Conservation (phyloP, 192 early-diverging fungal genomes). For the Coemansia sp. region DNA sequence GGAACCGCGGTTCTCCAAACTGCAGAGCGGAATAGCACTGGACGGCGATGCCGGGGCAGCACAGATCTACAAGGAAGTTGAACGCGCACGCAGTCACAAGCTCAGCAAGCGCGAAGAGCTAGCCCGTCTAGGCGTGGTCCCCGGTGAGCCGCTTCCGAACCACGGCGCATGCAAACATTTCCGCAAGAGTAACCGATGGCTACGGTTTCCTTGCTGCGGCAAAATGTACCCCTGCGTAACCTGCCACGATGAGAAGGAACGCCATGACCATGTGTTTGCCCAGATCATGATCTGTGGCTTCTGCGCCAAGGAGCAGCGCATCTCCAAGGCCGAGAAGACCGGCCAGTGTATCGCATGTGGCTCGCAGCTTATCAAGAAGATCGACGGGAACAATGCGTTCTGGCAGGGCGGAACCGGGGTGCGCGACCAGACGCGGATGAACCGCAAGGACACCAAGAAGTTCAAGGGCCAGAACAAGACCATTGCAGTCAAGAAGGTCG, state of each 20-base stretch:
- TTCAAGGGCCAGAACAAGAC: constrained; percentile 64
- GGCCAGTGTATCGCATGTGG: constrained; percentile 64
- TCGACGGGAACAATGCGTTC: constrained; percentile 62
- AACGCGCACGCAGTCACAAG: constrained; percentile 52
- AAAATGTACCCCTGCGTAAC: constrained; percentile 79
- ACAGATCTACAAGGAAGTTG: constrained; percentile 45
- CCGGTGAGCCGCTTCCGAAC: constrained; percentile 73
- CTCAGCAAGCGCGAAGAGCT: constrained; percentile 55
- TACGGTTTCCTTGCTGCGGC: constrained; percentile 90
- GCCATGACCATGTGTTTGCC: constrained; percentile 68
- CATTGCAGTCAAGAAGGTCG: constrained; percentile 40
- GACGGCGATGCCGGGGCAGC: constrained; percentile 38
- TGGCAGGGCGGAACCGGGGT: constrained; percentile 94
- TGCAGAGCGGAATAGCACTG: constrained; percentile 38
- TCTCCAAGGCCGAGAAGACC: constrained; percentile 48
- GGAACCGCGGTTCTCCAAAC: constrained; percentile 56
- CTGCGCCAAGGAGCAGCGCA: constrained; percentile 78
- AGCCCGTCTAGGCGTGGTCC: constrained; percentile 61
- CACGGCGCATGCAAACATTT: constrained; percentile 86
- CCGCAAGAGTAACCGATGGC: constrained; percentile 84
- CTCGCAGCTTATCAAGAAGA: constrained; percentile 56
- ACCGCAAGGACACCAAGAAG: constrained; percentile 69
- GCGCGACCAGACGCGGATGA: constrained; percentile 72
- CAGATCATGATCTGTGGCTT: constrained; percentile 82
- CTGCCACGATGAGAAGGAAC: constrained; percentile 80